These are phyloP conservation scores for Pisolithus orientalis DNA, from an alignment of 768 basidiomycete genomes.

Conservation along the genomic window DNA sequence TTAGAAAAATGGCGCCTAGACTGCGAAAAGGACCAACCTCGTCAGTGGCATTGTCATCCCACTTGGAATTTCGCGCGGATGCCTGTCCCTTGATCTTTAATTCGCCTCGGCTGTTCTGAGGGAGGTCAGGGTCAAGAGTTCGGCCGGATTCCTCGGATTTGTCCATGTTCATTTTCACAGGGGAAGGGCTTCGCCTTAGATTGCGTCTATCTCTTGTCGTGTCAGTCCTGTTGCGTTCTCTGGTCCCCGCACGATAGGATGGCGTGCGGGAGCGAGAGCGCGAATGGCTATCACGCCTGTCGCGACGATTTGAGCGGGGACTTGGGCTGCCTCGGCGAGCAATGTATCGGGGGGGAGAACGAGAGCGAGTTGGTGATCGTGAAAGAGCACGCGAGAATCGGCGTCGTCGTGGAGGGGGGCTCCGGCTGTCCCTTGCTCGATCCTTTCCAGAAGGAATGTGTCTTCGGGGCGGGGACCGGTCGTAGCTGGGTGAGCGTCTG, in stretches of 20 bases:
- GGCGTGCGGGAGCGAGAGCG: constrained; percentile 29
- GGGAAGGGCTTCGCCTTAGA: constrained; percentile 22
- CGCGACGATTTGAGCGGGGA: constrained; percentile 25
- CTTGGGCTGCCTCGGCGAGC: constrained; percentile 41
- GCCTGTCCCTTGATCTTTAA: constrained; percentile 75
- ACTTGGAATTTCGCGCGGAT: constrained; percentile 43
- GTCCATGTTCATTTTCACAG: constrained; percentile 19
- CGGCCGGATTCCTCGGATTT: constrained; percentile 15
- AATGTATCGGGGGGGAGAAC: constrained; percentile 34
- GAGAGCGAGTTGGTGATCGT: constrained; percentile 32
- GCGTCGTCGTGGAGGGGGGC: constrained; percentile 33
- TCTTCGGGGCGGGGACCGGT: constrained; percentile 25
- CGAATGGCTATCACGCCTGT: constrained; percentile 25
- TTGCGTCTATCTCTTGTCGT: constrained; percentile 15
- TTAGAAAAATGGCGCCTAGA: constrained; percentile 3
- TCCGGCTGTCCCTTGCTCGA: constrained; percentile 24
- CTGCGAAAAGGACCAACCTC: constrained; percentile 9
- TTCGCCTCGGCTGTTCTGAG: constrained; percentile 36
- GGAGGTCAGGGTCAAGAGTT: constrained; percentile 24
- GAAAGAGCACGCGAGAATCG: constrained; percentile 39
- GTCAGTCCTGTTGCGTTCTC: constrained; percentile 15
- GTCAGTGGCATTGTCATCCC: constrained; percentile 38
- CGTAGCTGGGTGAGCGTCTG: constrained; percentile 26
- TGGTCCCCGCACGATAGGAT: constrained; percentile 27
- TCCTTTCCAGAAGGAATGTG: constrained; percentile 11